phyloP scores from a whole-genome alignment of 805 yeast genomes.

The Starmerella kuoi region DNA sequence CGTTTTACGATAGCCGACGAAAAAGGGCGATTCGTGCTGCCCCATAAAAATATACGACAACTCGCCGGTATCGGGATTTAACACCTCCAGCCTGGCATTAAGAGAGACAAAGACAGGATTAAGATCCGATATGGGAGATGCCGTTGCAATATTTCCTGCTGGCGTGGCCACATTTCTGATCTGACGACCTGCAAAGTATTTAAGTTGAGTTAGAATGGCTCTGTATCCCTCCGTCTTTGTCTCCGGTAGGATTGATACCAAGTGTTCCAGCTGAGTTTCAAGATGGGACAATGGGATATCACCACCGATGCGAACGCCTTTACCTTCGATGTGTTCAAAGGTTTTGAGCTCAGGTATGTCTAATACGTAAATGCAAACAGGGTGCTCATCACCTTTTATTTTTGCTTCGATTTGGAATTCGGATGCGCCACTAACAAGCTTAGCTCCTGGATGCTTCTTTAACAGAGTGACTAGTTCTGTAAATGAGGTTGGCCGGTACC shows the following conservation, averaged over 20 bases:
- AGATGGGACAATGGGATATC: constrained; percentile 33
- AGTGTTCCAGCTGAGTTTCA: constrained; percentile 30
- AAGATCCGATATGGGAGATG: constrained; percentile 39
- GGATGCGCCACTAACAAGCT: constrained; percentile 38
- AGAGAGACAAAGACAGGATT: constrained; percentile 37
- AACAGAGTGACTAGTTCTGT: constrained; percentile 31
- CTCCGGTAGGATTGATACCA: constrained; percentile 21
- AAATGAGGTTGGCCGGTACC: constrained; percentile 37
- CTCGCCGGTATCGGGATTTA: constrained; percentile 27
- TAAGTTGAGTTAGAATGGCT: constrained; percentile 34
- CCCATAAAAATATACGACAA: constrained; percentile 28
- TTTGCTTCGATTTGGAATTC: constrained; percentile 39
- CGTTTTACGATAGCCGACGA: constrained; percentile 36
- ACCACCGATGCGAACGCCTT: constrained; percentile 36
- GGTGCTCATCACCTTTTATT: constrained; percentile 34
- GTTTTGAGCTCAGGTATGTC: constrained; percentile 34
- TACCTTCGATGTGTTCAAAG: constrained; percentile 30
- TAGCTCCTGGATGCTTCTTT: constrained; percentile 29
- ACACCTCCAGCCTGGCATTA: constrained; percentile 32
- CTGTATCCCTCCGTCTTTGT: constrained; percentile 30
- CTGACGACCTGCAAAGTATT: constrained; percentile 39
- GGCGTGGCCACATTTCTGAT: constrained; percentile 41
- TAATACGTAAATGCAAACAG: constrained; percentile 33
- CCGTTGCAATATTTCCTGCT: constrained; percentile 40
- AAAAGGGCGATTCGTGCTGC: constrained; percentile 29